Evolutionary conservation across 495 filamentous ascomycete species (phyloP), one percentile per base, ranked within the genome.

Genomic region (Podospora pseudocomata): DNA sequence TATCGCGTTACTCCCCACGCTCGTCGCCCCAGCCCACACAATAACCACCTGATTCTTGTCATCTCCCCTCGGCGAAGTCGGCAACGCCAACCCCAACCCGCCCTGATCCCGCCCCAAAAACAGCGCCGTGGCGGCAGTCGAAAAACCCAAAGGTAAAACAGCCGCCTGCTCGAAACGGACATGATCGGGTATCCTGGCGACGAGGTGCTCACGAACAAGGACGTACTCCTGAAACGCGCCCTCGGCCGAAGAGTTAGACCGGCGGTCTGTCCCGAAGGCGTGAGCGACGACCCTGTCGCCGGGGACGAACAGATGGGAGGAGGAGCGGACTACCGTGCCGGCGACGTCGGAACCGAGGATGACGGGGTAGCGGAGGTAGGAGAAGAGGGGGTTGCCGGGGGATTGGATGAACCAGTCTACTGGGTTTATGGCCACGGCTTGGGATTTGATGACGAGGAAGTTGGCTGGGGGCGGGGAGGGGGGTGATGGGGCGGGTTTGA

Each of bases 1-100:
- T 65, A 90, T 88, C 0, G 85, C 87, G 63, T 84, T 84, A 72
- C 80, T 78, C 16, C 89, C 89, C 13, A 90, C 85, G 30, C 83
- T 85, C 0, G 80, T 80, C 3, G 84, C 78, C 49, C 87, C 88
- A 26, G 87, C 87, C 82, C 86, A 90, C 63, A 90, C 74, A 4
- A 90, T 72, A 0, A 90, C 61, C 0, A 74, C 77, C 64, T 86
- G 80, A 0, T 59, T 39, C 68, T 78, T 1, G 79, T 65, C 3
- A 75, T 72, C 0, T 72, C 72, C n/a, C 65, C 67, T 6, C 73
- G 68, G 6, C 71, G 32, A 20, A 39, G 30, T 75, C 19, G 59
- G 75, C 56, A 63, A 71, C 73, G 60, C 68, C 44, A 67, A 74
- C 68, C 55, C 74, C 4, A 86, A 79, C 49, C 79, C 72, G 6